Percentiles rank a stretch among this genome's conserved stretches.
Conservation (phyloP, 148 eudicot genomes). For the Rhododendron ferrugineum region DNA sequence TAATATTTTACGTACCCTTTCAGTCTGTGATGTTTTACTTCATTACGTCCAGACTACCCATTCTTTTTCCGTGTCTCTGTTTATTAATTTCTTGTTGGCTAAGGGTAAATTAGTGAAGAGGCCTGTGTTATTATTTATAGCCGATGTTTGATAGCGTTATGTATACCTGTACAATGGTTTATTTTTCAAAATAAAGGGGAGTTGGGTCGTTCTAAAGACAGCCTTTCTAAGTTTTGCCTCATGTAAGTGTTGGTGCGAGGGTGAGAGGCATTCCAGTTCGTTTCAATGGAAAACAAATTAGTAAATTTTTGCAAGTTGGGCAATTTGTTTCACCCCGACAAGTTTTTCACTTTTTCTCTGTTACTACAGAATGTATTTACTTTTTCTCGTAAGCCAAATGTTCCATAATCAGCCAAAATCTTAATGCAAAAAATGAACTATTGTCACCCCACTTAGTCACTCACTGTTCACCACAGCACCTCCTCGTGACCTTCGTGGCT, state of each 20-base stretch:
- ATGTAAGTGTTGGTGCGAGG: neutral
- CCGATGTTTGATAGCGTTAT: neutral
- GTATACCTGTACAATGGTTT: neutral
- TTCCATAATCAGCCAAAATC: neutral
- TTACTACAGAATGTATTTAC: neutral
- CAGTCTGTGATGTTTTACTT: neutral
- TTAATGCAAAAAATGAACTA: neutral
- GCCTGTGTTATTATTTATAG: neutral
- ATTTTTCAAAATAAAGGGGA: neutral
- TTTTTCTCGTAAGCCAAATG: neutral
- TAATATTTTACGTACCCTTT: neutral
- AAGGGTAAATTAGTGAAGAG: neutral
- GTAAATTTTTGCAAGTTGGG: neutral
- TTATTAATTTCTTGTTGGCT: neutral
- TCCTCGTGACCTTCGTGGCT: neutral
- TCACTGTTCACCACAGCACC: neutral
- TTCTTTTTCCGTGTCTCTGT: neutral
- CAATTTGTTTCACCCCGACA: neutral
- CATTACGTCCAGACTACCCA: neutral
- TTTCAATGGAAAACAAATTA: neutral
- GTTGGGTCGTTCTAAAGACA: neutral
- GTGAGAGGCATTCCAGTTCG: neutral
- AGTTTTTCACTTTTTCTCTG: neutral
- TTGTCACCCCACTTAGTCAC: neutral
- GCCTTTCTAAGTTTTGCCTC: neutral